Conservation (phyloP, 495 filamentous ascomycete genomes). For the Talaromyces borbonicus region DNA sequence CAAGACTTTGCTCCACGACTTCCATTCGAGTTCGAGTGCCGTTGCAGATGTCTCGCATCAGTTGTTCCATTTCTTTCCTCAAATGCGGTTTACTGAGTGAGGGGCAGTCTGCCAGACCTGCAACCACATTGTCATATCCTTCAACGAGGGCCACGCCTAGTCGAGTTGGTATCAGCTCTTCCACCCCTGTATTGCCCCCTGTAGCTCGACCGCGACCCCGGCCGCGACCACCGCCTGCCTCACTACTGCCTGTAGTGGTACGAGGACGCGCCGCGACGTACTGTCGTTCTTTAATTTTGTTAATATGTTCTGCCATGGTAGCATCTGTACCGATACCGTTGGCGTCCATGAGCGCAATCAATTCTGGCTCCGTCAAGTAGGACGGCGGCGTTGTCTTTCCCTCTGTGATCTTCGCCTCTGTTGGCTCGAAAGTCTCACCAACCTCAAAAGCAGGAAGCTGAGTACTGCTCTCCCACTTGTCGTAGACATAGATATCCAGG, state of each 20-base stretch:
- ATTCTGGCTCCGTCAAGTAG: slow-evolving; percentile 88
- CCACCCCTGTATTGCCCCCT: slow-evolving; percentile 42
- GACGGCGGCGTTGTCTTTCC: slow-evolving; percentile 76
- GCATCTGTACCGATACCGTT: slow-evolving; percentile 98
- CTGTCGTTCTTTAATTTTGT: slow-evolving; percentile 80
- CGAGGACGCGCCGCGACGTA: slow-evolving; percentile 66
- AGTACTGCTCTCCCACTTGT: slow-evolving; percentile 85
- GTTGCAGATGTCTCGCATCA: slow-evolving; percentile 91
- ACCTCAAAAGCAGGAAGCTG: slow-evolving; percentile 67
- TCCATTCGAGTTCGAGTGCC: slow-evolving; percentile 63
- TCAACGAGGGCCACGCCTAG: slow-evolving; percentile 85
- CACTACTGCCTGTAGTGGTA: slow-evolving; percentile 18
- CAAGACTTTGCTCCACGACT: slow-evolving; percentile 69
- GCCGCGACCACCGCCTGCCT: slow-evolving; percentile 8
- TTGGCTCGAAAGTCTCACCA: slow-evolving; percentile 77
- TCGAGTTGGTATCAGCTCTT: slow-evolving; percentile 84
- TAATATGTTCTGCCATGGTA: slow-evolving; percentile 97
- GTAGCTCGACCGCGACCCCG: slow-evolving; percentile 32
- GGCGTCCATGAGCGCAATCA: slow-evolving; percentile 97
- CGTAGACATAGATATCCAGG: slow-evolving; percentile 90
- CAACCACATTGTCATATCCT: slow-evolving; percentile 77
- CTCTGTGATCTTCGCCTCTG: slow-evolving; percentile 78
- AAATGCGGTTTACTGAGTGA: slow-evolving; percentile 95
- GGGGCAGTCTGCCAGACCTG: slow-evolving; percentile 59
- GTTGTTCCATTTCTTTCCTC: slow-evolving; percentile 91